Evolutionary conservation across 2,329 filamentous ascomycete genomes (phyloP).

Genomic region (Epichloe sibirici): DNA sequence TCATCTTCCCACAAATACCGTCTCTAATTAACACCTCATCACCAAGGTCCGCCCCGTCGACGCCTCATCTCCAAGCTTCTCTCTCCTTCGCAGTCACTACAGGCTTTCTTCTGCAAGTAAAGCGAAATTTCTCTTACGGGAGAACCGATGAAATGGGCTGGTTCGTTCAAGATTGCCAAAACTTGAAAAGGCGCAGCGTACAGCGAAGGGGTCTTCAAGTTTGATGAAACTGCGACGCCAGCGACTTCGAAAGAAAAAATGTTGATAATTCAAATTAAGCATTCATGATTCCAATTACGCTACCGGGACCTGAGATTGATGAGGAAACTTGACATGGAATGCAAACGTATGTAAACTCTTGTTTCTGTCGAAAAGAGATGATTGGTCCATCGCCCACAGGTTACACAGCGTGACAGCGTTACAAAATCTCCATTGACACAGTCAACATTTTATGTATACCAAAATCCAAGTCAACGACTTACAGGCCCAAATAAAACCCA

Average conservation of each 20-base stretch:
- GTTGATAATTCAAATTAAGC: slow-evolving; percentile 5
- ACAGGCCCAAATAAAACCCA: too few relatives aligned
- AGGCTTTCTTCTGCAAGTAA: slow-evolving; percentile 18
- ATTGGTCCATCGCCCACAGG: too few relatives aligned
- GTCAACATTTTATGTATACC: too few relatives aligned
- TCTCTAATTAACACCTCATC: slow-evolving; percentile 22
- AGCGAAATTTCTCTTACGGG: slow-evolving; percentile 23
- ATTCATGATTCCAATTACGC: too few relatives aligned
- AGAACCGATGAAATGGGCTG: slow-evolving; percentile 22
- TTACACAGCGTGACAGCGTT: too few relatives aligned
- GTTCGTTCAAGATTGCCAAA: slow-evolving; percentile 24
- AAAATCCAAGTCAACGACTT: too few relatives aligned
- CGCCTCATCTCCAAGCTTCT: too few relatives aligned
- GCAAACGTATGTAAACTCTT: too few relatives aligned
- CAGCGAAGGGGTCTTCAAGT: slow-evolving; percentile 8
- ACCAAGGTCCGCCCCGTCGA: slow-evolving; percentile 23
- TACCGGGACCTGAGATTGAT: too few relatives aligned
- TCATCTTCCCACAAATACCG: background rate
- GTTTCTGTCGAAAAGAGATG: too few relatives aligned
- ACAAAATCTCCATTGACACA: too few relatives aligned
- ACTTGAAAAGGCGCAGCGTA: slow-evolving; percentile 7
- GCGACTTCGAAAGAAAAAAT: background rate
- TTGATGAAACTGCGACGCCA: slow-evolving; percentile 4
- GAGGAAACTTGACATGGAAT: too few relatives aligned
- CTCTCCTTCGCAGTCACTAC: slow-evolving; percentile 14